Conservation (phyloP, 1,139 yeast species). For the Sugiyamaella sp. region DNA sequence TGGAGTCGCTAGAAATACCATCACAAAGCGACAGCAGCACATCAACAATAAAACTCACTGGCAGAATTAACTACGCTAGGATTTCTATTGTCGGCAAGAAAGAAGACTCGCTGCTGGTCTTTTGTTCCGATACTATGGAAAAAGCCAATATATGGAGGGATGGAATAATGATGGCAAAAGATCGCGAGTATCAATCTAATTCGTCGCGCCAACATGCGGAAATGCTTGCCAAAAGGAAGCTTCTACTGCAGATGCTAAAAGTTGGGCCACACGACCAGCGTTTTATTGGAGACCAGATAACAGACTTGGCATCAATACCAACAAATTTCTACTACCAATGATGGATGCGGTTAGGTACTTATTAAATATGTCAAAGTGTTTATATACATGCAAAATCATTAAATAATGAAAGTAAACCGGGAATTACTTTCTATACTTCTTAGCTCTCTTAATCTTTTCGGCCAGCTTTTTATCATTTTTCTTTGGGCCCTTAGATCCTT, state of each 20-base stretch:
- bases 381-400: slow-evolving; percentile 6
- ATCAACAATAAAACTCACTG: neutral
- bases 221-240: slow-evolving; percentile 60
- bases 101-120: slow-evolving; percentile 46
- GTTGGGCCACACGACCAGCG: slow-evolving; percentile 47
- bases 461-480: slow-evolving; percentile 49
- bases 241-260: slow-evolving; percentile 65
- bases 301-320: slow-evolving; percentile 25
- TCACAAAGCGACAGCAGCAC: neutral
- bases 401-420: too few relatives aligned
- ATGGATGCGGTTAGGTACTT: neutral
- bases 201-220: slow-evolving; percentile 64
- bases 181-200: slow-evolving; percentile 49
- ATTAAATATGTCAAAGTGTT: slow-evolving; percentile 11
- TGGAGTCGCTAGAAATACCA: neutral
- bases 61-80: slow-evolving; percentile 37
- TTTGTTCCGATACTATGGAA: slow-evolving; percentile 73
- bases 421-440: slow-evolving; percentile 57
- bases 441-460: slow-evolving; percentile 62
- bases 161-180: slow-evolving; percentile 66
- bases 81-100: slow-evolving; percentile 32
- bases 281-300: neutral
- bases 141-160: slow-evolving; percentile 77
- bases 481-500: slow-evolving; percentile 17
- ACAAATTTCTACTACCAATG: slow-evolving; percentile 36